Evolutionary conservation across 2,329 filamentous ascomycete species (phyloP).

Genomic region (Colletotrichum trifolii): DNA sequence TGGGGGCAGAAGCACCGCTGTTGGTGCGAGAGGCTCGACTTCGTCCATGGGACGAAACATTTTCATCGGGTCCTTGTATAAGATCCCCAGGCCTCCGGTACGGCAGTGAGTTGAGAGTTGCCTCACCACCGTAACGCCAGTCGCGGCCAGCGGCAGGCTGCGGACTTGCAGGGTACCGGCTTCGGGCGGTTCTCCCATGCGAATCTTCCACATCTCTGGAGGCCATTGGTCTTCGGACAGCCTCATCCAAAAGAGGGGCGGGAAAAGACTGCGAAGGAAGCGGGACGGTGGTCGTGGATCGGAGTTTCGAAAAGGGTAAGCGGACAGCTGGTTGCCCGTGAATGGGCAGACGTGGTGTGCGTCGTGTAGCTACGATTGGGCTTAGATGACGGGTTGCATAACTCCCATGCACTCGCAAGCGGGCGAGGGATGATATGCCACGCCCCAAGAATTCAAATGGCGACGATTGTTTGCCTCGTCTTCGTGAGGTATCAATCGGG

Average conservation of each 20-base stretch:
- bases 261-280: constrained; percentile 10
- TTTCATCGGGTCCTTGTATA: constrained; percentile 47
- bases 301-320: constrained; percentile 19
- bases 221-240: constrained; percentile 36
- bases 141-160: constrained; percentile 44
- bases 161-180: constrained; percentile 31
- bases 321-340: constrained; percentile 36
- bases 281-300: constrained; percentile 18
- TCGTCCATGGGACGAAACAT: constrained; percentile 44
- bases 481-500: constrained; percentile 37
- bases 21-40: constrained; percentile 32
- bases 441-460: constrained; percentile 34
- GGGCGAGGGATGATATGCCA: constrained; percentile 30
- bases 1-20: constrained; percentile 30
- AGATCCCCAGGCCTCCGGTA: constrained; percentile 42
- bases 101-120: constrained; percentile 48
- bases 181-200: constrained; percentile 35
- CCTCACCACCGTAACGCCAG: constrained; percentile 44
- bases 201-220: constrained; percentile 37
- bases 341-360: constrained; percentile 35
- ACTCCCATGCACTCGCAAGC: constrained; percentile 33
- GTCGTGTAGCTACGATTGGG: constrained; percentile 34
- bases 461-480: constrained; percentile 23
- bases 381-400: constrained; percentile 32
- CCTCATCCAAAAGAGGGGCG: constrained; percentile 31